Evolutionary conservation across 208 protist species (phyloP).

Genomic region (Leishmania aethiopica): DNA sequence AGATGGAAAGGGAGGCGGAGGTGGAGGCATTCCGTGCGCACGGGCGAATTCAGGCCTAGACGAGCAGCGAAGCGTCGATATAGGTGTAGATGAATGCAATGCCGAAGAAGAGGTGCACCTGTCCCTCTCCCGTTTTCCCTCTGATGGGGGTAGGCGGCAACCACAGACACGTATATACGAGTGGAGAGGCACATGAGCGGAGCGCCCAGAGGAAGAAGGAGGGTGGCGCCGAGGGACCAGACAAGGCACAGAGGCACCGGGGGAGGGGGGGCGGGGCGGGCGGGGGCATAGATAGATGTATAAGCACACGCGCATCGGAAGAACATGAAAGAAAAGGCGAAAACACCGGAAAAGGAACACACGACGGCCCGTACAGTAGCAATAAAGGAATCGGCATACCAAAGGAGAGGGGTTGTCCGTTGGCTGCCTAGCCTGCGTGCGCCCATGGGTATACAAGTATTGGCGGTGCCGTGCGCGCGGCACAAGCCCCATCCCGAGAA

Average conservation of each 20-base stretch:
- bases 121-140: not conserved
- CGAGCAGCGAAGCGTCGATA: not conserved
- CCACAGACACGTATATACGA: not conserved
- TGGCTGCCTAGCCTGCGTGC: too few species aligned
- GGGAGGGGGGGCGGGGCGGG: too few species aligned
- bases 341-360: not conserved
- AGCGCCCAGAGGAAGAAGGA: not conserved
- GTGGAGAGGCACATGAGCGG: not conserved
- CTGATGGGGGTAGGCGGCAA: not conserved
- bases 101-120: not conserved
- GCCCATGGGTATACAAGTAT: too few species aligned
- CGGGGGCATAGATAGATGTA: too few species aligned
- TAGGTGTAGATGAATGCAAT: not conserved
- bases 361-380: not conserved
- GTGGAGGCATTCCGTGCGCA: not conserved
- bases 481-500: not conserved
- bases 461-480: not conserved
- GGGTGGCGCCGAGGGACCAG: not conserved
- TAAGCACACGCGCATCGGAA: too few species aligned
- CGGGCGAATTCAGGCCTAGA: not conserved
- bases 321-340: too few species aligned
- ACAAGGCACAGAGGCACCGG: not conserved
- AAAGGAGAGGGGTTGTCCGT: too few species aligned
- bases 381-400: not conserved
- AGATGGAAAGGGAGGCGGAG: not conserved